These are phyloP conservation scores for Neurospora sp. DNA, from an alignment of 495 filamentous ascomycete genomes.

Conservation along the genomic window DNA sequence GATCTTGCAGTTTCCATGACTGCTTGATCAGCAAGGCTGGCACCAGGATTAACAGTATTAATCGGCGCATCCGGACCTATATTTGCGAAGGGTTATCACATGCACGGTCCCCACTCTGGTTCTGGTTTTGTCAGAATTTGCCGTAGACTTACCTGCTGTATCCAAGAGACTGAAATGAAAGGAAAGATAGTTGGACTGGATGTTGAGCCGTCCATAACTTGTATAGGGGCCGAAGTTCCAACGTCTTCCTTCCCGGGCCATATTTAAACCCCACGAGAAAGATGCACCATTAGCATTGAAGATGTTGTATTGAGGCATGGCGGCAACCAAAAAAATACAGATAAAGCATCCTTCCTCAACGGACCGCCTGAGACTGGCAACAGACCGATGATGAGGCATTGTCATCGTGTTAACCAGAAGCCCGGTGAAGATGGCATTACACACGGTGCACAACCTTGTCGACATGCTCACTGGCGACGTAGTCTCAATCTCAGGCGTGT, in stretches of 20 bases:
- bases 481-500: neutral
- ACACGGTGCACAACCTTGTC: neutral
- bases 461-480: neutral
- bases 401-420: fast-evolving
- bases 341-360: neutral
- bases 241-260: neutral
- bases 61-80: neutral
- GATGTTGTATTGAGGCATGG: fast-evolving
- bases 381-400: neutral
- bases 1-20: neutral
- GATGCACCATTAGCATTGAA: too few relatives aligned
- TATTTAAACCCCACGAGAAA: too few relatives aligned
- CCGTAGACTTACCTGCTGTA: neutral
- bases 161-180: neutral
- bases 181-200: fast-evolving
- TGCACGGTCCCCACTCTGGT: neutral
- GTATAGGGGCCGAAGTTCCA: fast-evolving
- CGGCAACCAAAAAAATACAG: neutral
- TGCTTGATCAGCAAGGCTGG: neutral
- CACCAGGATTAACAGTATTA: neutral
- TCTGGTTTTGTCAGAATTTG: neutral
- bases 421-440: neutral
- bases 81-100: neutral
- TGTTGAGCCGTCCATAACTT: fast-evolving
- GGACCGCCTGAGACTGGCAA: neutral